phyloP scores from a whole-genome alignment of 129 eudicot species.

The Deinandra increscens region DNA sequence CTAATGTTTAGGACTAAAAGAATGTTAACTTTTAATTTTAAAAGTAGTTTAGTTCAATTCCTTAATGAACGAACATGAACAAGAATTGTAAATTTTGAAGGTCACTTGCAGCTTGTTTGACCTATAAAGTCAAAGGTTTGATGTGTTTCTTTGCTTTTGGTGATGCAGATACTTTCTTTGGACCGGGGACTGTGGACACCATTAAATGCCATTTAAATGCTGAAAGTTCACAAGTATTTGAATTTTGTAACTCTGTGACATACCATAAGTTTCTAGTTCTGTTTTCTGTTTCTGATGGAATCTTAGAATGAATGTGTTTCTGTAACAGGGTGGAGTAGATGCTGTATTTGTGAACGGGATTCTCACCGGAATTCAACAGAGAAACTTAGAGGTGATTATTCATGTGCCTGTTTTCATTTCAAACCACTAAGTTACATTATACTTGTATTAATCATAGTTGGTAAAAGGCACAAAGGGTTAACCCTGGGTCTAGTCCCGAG shows the following conservation, averaged over 20 bases:
- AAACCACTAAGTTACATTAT: background rate
- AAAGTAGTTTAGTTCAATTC: too few relatives aligned
- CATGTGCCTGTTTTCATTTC: background rate
- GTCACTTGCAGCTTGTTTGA: conserved; percentile 22
- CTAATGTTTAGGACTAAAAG: too few relatives aligned
- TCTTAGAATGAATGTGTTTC: background rate
- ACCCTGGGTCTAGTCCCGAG: too few relatives aligned
- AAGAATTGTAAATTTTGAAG: background rate
- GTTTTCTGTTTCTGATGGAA: conserved; percentile 9
- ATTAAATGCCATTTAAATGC: conserved; percentile 72
- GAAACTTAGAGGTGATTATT: conserved; percentile 88
- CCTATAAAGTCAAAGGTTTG: background rate
- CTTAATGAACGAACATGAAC: too few relatives aligned
- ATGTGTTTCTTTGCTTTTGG: background rate
- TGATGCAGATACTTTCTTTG: conserved; percentile 84
- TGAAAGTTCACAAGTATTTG: conserved; percentile 52
- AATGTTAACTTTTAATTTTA: too few relatives aligned
- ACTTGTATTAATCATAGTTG: too few relatives aligned
- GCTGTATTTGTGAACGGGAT: conserved; percentile 84
- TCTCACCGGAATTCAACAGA: conserved; percentile 78
- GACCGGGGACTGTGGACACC: conserved; percentile 72
- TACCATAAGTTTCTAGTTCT: background rate
- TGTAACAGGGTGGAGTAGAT: conserved; percentile 70
- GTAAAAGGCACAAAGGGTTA: too few relatives aligned
- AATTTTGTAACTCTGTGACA: background rate